Base-by-base conservation (phyloP, 1,139 yeast genomes). In the Chernovozyma aurita region DNA sequence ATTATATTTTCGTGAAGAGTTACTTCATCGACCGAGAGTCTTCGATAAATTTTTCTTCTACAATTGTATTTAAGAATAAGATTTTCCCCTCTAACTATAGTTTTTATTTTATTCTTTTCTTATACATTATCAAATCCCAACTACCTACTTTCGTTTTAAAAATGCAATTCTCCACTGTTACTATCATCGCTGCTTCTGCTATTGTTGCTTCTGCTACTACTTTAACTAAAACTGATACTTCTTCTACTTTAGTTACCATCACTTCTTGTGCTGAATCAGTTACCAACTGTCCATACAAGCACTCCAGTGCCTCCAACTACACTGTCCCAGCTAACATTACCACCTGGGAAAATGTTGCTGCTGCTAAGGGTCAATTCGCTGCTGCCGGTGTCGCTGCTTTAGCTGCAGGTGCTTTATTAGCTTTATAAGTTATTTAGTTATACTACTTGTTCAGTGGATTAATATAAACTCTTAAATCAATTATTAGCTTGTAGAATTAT, bases 391-490 rank as follows among this genome's bases (percentile, higher is more conserved):
- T 65, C 52, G 73, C 66, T 53, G 74, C 71, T 52, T 54, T 68
- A 52, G 71, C 70, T 57, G 75, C 74, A 42, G 74, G 73, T 65
- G 74, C 73, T 62, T 65, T 68, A 57, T 66, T 69, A 57, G 73
- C 73, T 62, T 66, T 69, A 58, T 69, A 68, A 67, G 60, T 35
- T 18, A 30, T 24, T 34, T 45, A 31, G 42, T 29, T 35, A 25
- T 36, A 35, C 22, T 28, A 36, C 27, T 26, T 26, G 11, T 8
- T 12, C 18, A 26, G 6, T 26, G 12, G 11, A 26, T 26, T 26
- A 26, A 7, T 26, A 14, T 26, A 26, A 26, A 7, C 11, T n/a
- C n/a, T n/a, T n/a, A n/a, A n/a, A n/a, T n/a, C n/a, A n/a, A n/a
- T n/a, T n/a, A n/a, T n/a, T n/a, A n/a, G n/a, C n/a, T n/a, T n/a